Percentiles rank a stretch among this genome's conserved stretches.
Conservation (phyloP, 495 filamentous ascomycete species). For the Staphylotrichum tortipilum region DNA sequence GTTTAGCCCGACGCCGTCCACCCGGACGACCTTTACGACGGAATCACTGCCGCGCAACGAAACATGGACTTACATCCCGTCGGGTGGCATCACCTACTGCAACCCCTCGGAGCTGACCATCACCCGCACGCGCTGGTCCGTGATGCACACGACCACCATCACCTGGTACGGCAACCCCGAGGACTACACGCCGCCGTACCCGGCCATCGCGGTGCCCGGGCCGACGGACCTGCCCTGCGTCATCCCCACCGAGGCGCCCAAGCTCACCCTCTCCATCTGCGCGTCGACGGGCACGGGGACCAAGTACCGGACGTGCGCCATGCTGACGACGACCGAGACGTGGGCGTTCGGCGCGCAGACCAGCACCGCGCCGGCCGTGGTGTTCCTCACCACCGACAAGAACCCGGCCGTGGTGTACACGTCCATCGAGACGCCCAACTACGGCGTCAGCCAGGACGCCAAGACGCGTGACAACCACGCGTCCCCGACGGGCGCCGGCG, state of each 20-base stretch:
- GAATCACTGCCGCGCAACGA: conserved; percentile 6
- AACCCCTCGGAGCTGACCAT: conserved; percentile 5
- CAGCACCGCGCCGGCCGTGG: conserved; percentile 15
- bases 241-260: conserved; percentile 17
- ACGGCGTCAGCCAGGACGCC: conserved; percentile 28
- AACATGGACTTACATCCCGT: conserved; percentile 3
- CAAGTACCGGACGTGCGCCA: conserved; percentile 19
- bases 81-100: conserved; percentile 11
- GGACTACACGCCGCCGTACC: conserved; percentile 37
- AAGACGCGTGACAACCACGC: conserved; percentile 18
- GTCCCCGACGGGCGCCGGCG: conserved; percentile 1
- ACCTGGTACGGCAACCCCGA: conserved; percentile 36
- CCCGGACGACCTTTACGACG: conserved; percentile 5
- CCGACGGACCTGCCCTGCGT: conserved; percentile 29
- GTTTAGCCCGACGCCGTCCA: background rate
- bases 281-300: conserved; percentile 22
- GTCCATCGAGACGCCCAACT: conserved; percentile 30
- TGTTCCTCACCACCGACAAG: conserved; percentile 39
- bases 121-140: conserved; percentile 25
- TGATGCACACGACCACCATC: conserved; percentile 37
- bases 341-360: conserved; percentile 14
- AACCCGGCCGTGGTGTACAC: conserved; percentile 41
- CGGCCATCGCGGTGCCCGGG: conserved; percentile 27
- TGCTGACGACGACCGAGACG: conserved; percentile 13
- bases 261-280: conserved; percentile 33